These are phyloP conservation scores for Linanthus parryae DNA, from an alignment of 148 eudicot species.

Conservation along the genomic window DNA sequence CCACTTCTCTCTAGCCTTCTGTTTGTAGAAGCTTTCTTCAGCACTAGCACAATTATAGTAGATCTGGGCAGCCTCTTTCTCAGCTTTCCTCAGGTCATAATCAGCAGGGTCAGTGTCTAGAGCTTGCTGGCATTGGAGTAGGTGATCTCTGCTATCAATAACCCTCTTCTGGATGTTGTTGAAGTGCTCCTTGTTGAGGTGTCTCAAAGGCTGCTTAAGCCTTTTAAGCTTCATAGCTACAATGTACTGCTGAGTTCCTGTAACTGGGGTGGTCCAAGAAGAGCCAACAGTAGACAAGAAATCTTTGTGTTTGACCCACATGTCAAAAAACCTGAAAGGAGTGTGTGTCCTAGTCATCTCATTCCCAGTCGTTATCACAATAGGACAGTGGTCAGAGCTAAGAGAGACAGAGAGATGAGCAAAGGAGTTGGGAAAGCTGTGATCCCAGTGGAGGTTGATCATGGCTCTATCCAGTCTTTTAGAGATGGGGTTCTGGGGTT, in stretches of 20 bases:
- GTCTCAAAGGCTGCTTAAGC: background rate
- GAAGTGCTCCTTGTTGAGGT: background rate
- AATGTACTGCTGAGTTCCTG: background rate
- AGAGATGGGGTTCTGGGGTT: background rate
- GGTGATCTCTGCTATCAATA: background rate
- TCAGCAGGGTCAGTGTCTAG: background rate
- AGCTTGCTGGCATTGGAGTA: background rate
- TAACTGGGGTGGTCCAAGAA: background rate
- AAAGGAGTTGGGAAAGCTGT: background rate
- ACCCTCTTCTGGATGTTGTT: background rate
- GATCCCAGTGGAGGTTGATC: background rate
- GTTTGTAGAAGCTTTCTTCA: background rate
- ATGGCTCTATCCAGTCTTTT: background rate
- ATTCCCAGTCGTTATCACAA: background rate
- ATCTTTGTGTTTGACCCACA: background rate
- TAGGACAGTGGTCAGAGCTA: background rate
- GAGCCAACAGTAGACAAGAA: background rate
- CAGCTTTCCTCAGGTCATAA: background rate
- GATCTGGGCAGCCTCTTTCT: background rate
- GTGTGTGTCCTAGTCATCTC: background rate
- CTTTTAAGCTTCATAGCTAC: background rate
- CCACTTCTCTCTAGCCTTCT: background rate
- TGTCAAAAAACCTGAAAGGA: background rate
- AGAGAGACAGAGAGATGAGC: background rate
- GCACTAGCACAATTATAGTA: background rate